These are phyloP conservation scores for Syzygium syzygioides DNA, from an alignment of 441 rosid genomes.

Conservation along the genomic window DNA sequence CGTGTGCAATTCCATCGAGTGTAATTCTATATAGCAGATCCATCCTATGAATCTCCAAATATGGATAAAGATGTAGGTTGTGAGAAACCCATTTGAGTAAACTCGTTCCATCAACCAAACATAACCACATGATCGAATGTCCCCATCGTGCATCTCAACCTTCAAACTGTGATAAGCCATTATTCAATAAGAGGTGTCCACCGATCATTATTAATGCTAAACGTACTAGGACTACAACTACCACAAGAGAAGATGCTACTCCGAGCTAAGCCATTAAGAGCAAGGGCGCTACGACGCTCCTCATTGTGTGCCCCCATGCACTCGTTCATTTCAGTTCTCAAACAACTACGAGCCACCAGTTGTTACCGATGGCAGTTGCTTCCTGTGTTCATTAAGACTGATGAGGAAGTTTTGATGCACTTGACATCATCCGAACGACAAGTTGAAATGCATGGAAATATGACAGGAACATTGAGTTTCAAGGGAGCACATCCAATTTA, in stretches of 20 bases:
- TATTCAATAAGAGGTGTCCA: neutral
- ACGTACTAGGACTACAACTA: neutral
- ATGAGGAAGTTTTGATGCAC: neutral
- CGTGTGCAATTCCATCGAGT: neutral
- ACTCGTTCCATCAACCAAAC: neutral
- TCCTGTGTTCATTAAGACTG: neutral
- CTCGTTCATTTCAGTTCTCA: neutral
- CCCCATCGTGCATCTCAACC: neutral
- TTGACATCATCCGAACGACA: neutral
- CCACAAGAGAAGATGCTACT: neutral
- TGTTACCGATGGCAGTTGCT: neutral
- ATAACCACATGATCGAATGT: neutral
- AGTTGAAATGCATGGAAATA: neutral
- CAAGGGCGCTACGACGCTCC: neutral
- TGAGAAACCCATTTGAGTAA: neutral
- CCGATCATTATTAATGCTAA: neutral
- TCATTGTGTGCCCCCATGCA: neutral
- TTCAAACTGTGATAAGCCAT: neutral
- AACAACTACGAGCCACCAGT: neutral
- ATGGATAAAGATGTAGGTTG: neutral
- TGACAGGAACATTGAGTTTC: neutral
- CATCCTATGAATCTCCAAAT: neutral
- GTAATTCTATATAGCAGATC: neutral
- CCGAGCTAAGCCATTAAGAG: neutral
- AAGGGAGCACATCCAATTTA: neutral